Conservation (phyloP, 2,329 filamentous ascomycete genomes). For the Aspergillus glaucus region DNA sequence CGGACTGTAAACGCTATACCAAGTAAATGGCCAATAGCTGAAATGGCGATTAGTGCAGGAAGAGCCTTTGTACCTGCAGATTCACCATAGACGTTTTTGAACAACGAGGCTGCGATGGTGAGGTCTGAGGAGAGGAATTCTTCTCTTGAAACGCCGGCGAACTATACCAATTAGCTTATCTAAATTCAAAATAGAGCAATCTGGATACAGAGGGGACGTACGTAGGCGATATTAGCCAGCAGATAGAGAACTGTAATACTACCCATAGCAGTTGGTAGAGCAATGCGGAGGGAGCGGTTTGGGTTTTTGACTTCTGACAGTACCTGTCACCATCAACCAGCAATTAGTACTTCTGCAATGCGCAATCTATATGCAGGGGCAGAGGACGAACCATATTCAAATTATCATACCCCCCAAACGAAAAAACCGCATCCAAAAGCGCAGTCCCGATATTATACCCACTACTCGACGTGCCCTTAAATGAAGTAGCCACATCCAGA, state of each 20-base stretch:
- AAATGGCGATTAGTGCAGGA: constrained; percentile 16
- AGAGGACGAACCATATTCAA: constrained; percentile 9
- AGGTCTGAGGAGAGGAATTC: constrained; percentile 46
- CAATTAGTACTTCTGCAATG: too few relatives aligned
- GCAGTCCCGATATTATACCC: constrained; percentile 18
- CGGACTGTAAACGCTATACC: constrained; percentile 16
- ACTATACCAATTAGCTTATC: constrained; percentile 14
- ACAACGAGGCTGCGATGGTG: constrained; percentile 49
- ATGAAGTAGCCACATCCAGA: constrained; percentile 26
- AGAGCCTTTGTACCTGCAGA: constrained; percentile 14
- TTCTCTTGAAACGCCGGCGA: constrained; percentile 47
- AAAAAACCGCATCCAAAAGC: constrained; percentile 26
- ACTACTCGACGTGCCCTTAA: constrained; percentile 13
- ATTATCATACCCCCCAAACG: constrained; percentile 43
- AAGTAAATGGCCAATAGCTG: constrained; percentile 18
- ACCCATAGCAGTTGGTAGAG: constrained; percentile 47
- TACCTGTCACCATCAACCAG: constrained; percentile 23
- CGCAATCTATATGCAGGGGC: background rate
- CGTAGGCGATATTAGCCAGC: constrained; percentile 50
- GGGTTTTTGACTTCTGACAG: constrained; percentile 50
- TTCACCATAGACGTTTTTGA: constrained; percentile 38
- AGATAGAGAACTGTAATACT: constrained; percentile 47
- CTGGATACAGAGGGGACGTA: background rate
- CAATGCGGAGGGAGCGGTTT: constrained; percentile 48
- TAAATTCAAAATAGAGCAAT: too few relatives aligned